Percentiles rank a stretch among this genome's conserved stretches.
Conservation (phyloP, 805 yeast species). For the Wickerhamomyces bisporus region DNA sequence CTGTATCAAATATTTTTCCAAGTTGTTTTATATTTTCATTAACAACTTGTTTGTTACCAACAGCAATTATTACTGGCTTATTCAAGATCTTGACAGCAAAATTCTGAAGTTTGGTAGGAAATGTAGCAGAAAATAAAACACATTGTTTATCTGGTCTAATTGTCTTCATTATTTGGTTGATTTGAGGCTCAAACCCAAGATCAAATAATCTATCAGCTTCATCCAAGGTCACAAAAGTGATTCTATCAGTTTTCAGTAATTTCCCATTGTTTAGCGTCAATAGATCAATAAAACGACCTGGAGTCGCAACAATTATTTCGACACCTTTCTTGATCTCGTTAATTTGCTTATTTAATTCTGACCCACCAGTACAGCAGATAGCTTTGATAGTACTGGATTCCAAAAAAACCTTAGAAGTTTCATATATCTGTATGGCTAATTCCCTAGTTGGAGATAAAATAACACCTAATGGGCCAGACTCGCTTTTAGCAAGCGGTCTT, state of each 20-base stretch:
- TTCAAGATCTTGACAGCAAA: constrained; percentile 62
- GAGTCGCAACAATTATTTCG: constrained; percentile 86
- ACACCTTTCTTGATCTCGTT: constrained; percentile 72
- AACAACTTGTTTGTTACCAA: constrained; percentile 77
- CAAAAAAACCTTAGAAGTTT: constrained; percentile 58
- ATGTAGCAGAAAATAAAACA: constrained; percentile 90
- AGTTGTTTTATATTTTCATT: constrained; percentile 75
- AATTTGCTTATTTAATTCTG: constrained; percentile 77
- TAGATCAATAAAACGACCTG: constrained; percentile 89
- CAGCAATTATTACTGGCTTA: constrained; percentile 68
- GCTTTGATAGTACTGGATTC: constrained; percentile 45
- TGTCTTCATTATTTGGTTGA: constrained; percentile 68
- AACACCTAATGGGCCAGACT: constrained; percentile 73
- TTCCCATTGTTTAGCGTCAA: constrained; percentile 79
- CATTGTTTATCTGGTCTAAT: constrained; percentile 85
- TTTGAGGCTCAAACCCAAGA: constrained; percentile 96
- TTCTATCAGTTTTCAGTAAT: constrained; percentile 54
- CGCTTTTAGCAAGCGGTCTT: constrained; percentile 38
- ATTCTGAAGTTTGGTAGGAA: constrained; percentile 72
- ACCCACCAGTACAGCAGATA: constrained; percentile 88
- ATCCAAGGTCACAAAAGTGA: constrained; percentile 83
- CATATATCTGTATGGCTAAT: constrained; percentile 75
- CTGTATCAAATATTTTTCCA: constrained; percentile 52
- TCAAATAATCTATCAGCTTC: constrained; percentile 98
- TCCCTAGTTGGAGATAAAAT: constrained; percentile 91